These are phyloP conservation scores for Pleurotus ostreatus DNA, from an alignment of 768 basidiomycete genomes.

Conservation along the genomic window DNA sequence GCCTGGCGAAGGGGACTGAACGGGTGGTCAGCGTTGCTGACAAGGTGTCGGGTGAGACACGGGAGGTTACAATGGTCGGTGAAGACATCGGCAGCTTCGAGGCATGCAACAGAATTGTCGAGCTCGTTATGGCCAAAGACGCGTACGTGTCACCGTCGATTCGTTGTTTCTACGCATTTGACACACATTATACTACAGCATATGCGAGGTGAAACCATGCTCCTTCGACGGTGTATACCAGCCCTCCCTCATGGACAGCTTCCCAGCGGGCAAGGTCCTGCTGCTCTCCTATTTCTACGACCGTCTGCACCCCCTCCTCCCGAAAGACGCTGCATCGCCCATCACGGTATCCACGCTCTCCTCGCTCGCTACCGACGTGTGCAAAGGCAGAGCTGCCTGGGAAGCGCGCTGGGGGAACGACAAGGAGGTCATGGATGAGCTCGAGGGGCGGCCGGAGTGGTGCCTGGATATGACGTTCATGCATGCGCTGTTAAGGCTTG, in stretches of 20 bases:
- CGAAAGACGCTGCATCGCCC: conserved; percentile 13
- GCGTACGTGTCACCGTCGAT: conserved; percentile 49
- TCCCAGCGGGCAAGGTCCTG: conserved; percentile 79
- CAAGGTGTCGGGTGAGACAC: conserved; percentile 29
- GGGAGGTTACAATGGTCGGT: conserved; percentile 84
- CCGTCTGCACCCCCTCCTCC: conserved; percentile 77
- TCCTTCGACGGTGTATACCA: conserved; percentile 98
- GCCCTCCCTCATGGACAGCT: conserved; percentile 85
- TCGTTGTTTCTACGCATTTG: neutral
- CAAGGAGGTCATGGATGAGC: conserved; percentile 45
- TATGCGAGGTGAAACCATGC: conserved; percentile 91
- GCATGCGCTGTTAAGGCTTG: conserved; percentile 81
- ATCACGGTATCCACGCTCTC: conserved; percentile 58
- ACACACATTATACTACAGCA: conserved; percentile 30
- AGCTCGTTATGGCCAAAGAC: conserved; percentile 93
- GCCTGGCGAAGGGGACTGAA: conserved; percentile 64
- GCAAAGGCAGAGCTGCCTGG: conserved; percentile 66
- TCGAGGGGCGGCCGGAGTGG: conserved; percentile 85
- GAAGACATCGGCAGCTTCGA: conserved; percentile 80
- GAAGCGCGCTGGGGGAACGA: conserved; percentile 38
- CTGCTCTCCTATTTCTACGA: conserved; percentile 99
- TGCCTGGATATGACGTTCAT: conserved; percentile 96
- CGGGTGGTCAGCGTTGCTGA: conserved; percentile 63
- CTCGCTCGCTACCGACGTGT: conserved; percentile 65
- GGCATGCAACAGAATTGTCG: conserved; percentile 77